A percentile compares a stretch with the other conserved stretches of the same genome.
phyloP scores from a whole-genome alignment of 768 basidiomycete species.

The Podaxis sp. region DNA sequence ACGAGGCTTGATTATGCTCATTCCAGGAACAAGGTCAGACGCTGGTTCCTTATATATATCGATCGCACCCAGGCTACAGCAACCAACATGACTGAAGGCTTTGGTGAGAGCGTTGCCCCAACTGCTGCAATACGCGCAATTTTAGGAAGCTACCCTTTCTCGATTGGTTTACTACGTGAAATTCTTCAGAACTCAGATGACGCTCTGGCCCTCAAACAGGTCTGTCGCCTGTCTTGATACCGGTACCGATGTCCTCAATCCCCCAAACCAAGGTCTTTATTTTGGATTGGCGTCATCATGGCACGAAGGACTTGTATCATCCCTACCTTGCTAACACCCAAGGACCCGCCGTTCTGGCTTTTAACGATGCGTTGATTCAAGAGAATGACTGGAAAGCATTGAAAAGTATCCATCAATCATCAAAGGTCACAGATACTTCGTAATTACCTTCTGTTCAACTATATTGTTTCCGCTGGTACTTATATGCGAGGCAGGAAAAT shows the following conservation, averaged over 20 bases:
- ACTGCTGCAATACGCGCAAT: constrained; percentile 25
- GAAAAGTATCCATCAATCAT: constrained; percentile 29
- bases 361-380: constrained; percentile 29
- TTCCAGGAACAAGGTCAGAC: neutral
- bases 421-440: constrained; percentile 19
- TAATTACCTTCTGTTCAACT: neutral
- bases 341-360: constrained; percentile 34
- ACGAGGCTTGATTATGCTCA: neutral
- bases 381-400: constrained; percentile 35
- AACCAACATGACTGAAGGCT: constrained; percentile 15
- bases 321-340: constrained; percentile 25
- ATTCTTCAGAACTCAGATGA: constrained; percentile 39
- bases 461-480: neutral
- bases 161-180: constrained; percentile 33
- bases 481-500: constrained; percentile 16
- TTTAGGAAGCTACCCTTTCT: constrained; percentile 33
- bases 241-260: neutral
- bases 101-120: constrained; percentile 17
- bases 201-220: constrained; percentile 30
- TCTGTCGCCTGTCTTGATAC: constrained; percentile 8
- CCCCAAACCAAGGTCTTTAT: constrained; percentile 18
- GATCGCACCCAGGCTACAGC: neutral
- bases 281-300: constrained; percentile 28
- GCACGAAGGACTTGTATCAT: constrained; percentile 19
- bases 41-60: neutral